phyloP scores from a whole-genome alignment of 2,329 filamentous ascomycete species.

The Chrysosporium queenslandicum region DNA sequence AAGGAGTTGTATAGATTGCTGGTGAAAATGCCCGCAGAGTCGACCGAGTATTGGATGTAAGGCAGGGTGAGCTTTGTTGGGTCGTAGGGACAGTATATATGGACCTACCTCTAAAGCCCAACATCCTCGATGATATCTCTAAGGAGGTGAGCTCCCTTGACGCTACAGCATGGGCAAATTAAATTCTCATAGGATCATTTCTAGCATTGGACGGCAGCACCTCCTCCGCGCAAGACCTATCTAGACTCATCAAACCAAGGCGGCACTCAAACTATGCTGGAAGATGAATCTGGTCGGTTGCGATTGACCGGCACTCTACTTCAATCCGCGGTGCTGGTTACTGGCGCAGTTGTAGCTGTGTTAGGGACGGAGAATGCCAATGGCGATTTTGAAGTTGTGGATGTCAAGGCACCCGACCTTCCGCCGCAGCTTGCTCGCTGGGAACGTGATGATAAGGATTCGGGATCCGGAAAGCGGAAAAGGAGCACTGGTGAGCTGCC shows the following conservation, averaged over 20 bases:
- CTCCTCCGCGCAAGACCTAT: constrained; percentile 68
- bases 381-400: constrained; percentile 86
- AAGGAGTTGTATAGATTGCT: constrained; percentile 46
- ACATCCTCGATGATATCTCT: constrained; percentile 86
- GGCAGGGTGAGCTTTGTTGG: constrained; percentile 93
- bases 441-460: constrained; percentile 47
- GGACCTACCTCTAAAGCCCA: constrained; percentile 93
- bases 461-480: constrained; percentile 26
- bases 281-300: constrained; percentile 89
- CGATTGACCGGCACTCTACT: constrained; percentile 64
- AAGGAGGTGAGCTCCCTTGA: constrained; percentile 56
- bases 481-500: constrained; percentile 22
- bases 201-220: constrained; percentile 80
- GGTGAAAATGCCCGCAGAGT: constrained; percentile 66
- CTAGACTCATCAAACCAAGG: constrained; percentile 41
- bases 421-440: constrained; percentile 72
- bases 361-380: constrained; percentile 87
- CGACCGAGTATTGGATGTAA: constrained; percentile 84
- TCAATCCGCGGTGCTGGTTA: constrained; percentile 63
- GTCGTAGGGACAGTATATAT: constrained; percentile 91
- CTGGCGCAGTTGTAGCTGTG: constrained; percentile 86
- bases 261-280: constrained; percentile 64
- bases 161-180: not conserved
- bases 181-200: not conserved
- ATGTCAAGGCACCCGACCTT: constrained; percentile 79